phyloP scores from a whole-genome alignment of 208 protist species.

The Trypanosoma melophagium region DNA sequence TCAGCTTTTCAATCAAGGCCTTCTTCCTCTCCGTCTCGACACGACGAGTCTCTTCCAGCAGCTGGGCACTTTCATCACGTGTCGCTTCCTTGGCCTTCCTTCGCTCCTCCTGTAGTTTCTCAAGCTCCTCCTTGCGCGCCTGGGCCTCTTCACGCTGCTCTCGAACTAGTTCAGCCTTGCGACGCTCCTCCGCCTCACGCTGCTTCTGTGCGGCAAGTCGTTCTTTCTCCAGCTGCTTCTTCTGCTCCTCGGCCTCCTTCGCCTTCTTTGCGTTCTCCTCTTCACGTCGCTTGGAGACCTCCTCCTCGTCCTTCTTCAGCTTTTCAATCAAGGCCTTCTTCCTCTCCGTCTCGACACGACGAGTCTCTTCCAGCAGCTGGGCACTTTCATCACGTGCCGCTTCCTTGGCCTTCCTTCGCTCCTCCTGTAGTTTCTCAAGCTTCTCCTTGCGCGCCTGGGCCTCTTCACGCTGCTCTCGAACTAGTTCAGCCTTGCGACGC shows the following conservation, averaged over 20 bases:
- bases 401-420: constrained; percentile 11
- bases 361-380: constrained; percentile 12
- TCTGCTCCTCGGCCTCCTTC: constrained; percentile 45
- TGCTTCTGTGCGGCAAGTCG: constrained; percentile 39
- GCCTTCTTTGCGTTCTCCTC: constrained; percentile 38
- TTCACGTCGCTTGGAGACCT: constrained; percentile 25
- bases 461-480: constrained; percentile 33
- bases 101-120: constrained; percentile 35
- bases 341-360: not conserved
- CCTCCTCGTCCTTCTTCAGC: constrained; percentile 6
- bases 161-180: constrained; percentile 18
- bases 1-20: not conserved
- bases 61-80: constrained; percentile 14
- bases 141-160: constrained; percentile 35
- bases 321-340: not conserved
- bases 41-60: constrained; percentile 4
- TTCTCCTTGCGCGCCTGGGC: constrained; percentile 30
- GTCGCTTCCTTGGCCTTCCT: constrained; percentile 33
- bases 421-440: constrained; percentile 29
- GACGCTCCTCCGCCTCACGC: constrained; percentile 46
- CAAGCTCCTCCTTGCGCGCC: constrained; percentile 25
- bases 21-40: not conserved
- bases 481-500: constrained; percentile 10
- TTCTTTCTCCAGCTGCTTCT: constrained; percentile 50
- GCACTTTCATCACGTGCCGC: constrained; percentile 8